These are phyloP conservation scores for Holtermanniella nyarrowii DNA, from an alignment of 768 basidiomycete genomes.

Conservation along the genomic window DNA sequence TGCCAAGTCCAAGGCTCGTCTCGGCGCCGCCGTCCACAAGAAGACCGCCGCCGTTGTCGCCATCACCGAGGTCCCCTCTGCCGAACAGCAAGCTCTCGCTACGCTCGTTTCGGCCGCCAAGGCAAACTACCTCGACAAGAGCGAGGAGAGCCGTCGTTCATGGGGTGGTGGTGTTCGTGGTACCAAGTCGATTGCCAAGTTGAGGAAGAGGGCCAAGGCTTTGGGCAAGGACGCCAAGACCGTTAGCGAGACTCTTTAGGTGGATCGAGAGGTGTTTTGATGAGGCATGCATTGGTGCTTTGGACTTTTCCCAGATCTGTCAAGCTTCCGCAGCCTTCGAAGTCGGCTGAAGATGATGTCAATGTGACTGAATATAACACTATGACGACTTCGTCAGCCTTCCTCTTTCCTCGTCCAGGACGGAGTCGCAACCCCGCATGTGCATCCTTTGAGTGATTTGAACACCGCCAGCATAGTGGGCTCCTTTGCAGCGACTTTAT, in stretches of 20 bases:
- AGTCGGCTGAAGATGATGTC: no score
- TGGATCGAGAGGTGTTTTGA: no score
- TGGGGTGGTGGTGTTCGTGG: constrained; percentile 97
- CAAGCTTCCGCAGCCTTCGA: no score
- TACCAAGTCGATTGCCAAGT: constrained; percentile 68
- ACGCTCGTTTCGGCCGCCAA: constrained; percentile 87
- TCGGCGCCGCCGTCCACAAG: constrained; percentile 96
- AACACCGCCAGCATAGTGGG: no score
- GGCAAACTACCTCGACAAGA: constrained; percentile 94
- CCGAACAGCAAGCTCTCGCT: constrained; percentile 85
- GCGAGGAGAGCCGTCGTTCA: constrained; percentile 76
- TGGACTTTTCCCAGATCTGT: no score
- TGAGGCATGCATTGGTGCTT: no score
- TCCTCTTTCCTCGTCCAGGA: no score
- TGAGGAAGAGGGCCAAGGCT: constrained; percentile 88
- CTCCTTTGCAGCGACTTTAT: no score
- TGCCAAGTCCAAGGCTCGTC: constrained; percentile 94
- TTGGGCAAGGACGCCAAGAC: constrained; percentile 49
- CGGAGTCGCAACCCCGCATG: no score
- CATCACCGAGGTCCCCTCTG: constrained; percentile 85
- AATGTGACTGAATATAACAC: no score
- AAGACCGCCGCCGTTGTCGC: constrained; percentile 90
- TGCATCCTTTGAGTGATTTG: no score
- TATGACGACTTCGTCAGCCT: no score
- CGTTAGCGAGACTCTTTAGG: constrained; percentile 41